Evolutionary conservation across 2,329 filamentous ascomycete genomes (phyloP).

Genomic region (Ceratocystis eucalypticola): DNA sequence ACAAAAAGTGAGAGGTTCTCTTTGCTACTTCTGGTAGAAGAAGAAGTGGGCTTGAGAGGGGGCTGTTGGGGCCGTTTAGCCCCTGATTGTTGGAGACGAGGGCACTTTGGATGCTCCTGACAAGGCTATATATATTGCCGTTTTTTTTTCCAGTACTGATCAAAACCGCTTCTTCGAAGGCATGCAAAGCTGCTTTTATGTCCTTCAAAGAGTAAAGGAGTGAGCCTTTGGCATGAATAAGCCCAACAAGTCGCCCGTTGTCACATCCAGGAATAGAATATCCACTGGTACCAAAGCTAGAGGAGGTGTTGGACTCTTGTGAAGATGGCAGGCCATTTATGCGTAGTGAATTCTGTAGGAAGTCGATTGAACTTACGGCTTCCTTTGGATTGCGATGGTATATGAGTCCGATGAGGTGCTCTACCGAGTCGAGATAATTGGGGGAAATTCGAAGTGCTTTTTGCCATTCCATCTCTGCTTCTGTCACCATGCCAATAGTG

Average conservation of each 20-base stretch:
- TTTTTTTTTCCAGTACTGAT: constrained; percentile 66
- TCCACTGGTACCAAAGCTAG: constrained; percentile 44
- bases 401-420: constrained; percentile 79
- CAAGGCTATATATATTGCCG: constrained; percentile 61
- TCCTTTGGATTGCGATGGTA: constrained; percentile 74
- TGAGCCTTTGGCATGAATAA: constrained; percentile 96
- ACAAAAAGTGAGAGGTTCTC: constrained; percentile 70
- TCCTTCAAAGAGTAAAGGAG: constrained; percentile 88
- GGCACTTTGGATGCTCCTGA: constrained; percentile 60
- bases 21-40: constrained; percentile 73
- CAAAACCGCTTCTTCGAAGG: constrained; percentile 88
- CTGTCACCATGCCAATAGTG: constrained; percentile 65
- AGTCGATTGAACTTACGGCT: constrained; percentile 75
- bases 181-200: constrained; percentile 63
- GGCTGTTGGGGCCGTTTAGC: not conserved
- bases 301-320: constrained; percentile 13
- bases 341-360: constrained; percentile 58
- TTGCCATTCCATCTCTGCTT: constrained; percentile 78
- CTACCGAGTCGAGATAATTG: constrained; percentile 84
- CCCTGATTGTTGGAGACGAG: constrained; percentile 35
- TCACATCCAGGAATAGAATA: constrained; percentile 75
- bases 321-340: not conserved
- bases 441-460: constrained; percentile 72
- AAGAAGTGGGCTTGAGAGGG: constrained; percentile 45
- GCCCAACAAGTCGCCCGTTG: constrained; percentile 82